These are phyloP conservation scores for Xanthoconium stramineum DNA, from an alignment of 768 basidiomycete genomes.

Conservation along the genomic window DNA sequence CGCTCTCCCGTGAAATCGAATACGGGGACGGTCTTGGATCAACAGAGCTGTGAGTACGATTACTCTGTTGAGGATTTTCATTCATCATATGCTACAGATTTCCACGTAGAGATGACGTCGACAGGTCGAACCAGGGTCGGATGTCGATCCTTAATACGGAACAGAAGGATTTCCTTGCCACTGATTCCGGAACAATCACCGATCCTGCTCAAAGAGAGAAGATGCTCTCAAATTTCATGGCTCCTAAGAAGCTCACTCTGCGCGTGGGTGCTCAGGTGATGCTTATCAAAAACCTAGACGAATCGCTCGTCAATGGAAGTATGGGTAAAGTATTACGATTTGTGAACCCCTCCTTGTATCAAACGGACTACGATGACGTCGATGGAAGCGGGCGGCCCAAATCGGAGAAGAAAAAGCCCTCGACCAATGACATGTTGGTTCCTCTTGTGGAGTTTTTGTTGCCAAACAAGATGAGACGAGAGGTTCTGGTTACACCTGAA, in stretches of 20 bases:
- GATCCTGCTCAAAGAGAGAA: slow-evolving; percentile 64
- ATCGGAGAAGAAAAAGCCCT: slow-evolving; percentile 27
- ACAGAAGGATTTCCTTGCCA: slow-evolving; percentile 49
- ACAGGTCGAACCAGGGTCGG: slow-evolving; percentile 71
- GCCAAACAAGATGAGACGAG: slow-evolving; percentile 52
- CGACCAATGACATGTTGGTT: slow-evolving; percentile 38
- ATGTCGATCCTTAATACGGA: slow-evolving; percentile 59
- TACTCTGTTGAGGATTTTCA: neutral
- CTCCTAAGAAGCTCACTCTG: slow-evolving; percentile 63
- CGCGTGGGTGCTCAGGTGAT: slow-evolving; percentile 87
- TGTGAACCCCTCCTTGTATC: slow-evolving; percentile 47
- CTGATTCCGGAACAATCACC: slow-evolving; percentile 59
- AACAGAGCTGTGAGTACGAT: slow-evolving; percentile 75
- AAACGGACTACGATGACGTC: slow-evolving; percentile 39
- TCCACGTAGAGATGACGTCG: slow-evolving; percentile 89
- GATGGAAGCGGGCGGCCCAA: slow-evolving; percentile 35
- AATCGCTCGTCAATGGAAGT: slow-evolving; percentile 89
- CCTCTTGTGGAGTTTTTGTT: slow-evolving; percentile 80
- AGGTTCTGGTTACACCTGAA: slow-evolving; percentile 64
- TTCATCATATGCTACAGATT: slow-evolving; percentile 51
- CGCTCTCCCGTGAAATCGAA: slow-evolving; percentile 62
- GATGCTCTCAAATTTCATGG: slow-evolving; percentile 90
- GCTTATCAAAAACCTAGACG: slow-evolving; percentile 93
- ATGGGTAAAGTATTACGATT: slow-evolving; percentile 86
- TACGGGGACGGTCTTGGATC: slow-evolving; percentile 83